Conservation (phyloP, 345 rosid species). For the Syzygium grande region DNA sequence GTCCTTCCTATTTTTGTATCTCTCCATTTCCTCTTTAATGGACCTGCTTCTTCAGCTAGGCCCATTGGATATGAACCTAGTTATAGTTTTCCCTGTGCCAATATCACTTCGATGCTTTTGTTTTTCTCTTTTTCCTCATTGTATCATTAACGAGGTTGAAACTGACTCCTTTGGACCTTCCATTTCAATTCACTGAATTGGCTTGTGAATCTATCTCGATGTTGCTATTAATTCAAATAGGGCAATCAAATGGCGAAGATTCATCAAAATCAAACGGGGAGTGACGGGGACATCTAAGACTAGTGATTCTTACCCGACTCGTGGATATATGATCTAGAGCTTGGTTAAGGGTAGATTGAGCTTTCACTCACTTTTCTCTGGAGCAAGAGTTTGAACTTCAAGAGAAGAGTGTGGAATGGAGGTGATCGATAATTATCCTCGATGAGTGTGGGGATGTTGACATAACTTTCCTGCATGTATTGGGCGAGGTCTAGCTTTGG, state of each 20-base stretch:
- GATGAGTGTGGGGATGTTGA: neutral
- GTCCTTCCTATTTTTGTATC: neutral
- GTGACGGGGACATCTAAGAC: neutral
- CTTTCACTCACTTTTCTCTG: neutral
- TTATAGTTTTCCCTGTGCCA: neutral
- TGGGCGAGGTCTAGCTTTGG: neutral
- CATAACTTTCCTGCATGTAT: neutral
- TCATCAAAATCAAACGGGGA: neutral
- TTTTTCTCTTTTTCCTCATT: neutral
- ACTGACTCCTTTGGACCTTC: neutral
- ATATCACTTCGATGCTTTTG: neutral
- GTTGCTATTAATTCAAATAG: neutral
- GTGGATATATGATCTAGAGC: neutral
- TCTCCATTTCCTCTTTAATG: neutral
- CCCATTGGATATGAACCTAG: neutral
- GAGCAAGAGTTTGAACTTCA: neutral
- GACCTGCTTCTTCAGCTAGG: neutral
- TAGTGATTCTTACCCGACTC: neutral
- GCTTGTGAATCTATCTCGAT: neutral
- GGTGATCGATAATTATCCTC: neutral
- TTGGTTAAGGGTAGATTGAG: neutral
- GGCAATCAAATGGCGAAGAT: neutral
- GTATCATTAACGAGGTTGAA: neutral
- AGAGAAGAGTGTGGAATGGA: neutral
- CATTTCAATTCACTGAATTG: neutral